Percentiles rank a stretch among this genome's conserved stretches.
phyloP scores from a whole-genome alignment of 179 eudicot species.

The Spinacia oleracea region DNA sequence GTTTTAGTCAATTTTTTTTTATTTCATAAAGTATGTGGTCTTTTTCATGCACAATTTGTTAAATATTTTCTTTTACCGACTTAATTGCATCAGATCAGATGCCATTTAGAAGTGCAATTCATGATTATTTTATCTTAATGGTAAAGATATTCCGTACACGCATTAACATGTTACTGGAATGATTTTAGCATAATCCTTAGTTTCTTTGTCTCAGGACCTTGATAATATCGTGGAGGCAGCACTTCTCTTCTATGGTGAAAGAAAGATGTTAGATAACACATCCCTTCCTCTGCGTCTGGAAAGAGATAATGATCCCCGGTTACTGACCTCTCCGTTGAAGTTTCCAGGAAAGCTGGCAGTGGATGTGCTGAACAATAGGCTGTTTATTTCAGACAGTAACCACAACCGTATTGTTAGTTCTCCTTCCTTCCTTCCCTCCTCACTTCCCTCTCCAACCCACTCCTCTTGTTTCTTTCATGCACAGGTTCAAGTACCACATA shows the following conservation, averaged over 20 bases:
- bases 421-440: not conserved
- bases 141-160: not conserved
- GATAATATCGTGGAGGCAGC: conserved; percentile 93
- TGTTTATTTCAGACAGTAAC: conserved; percentile 96
- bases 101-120: not conserved
- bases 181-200: not conserved
- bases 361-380: conserved; percentile 78
- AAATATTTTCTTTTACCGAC: too few relatives aligned
- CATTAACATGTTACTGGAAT: not conserved
- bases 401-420: conserved; percentile 89
- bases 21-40: not conserved
- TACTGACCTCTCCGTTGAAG: conserved; percentile 84
- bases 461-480: conserved; percentile 11
- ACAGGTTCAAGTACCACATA: not conserved
- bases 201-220: conserved; percentile 61
- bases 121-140: too few relatives aligned
- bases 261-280: conserved; percentile 59
- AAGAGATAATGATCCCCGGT: conserved; percentile 91
- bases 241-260: conserved; percentile 66
- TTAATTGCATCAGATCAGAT: not conserved
- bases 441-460: conserved; percentile 22
- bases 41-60: not conserved
- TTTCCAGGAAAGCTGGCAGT: conserved; percentile 96
- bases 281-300: conserved; percentile 85
- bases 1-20: too few relatives aligned